Percentiles rank a stretch among this genome's conserved stretches.
These are phyloP conservation scores for Canavalia gladiata DNA, from an alignment of 306 rosid genomes.

Conservation along the genomic window DNA sequence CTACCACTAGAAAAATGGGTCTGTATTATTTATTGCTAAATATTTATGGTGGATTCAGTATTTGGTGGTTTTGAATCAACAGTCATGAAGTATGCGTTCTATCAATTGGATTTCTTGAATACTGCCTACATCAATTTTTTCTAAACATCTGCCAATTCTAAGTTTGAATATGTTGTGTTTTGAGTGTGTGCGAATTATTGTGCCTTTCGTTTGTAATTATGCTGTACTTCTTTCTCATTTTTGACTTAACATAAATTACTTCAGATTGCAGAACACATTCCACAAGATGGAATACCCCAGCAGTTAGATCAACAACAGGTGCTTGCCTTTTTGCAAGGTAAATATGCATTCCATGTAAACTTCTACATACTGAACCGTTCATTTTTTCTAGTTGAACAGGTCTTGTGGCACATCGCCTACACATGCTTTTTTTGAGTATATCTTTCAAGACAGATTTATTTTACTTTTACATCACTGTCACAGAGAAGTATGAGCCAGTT, in stretches of 20 bases:
- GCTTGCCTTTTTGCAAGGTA: conserved; percentile 80
- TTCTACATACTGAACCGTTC: conserved; percentile 37
- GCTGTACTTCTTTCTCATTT: conserved; percentile 41
- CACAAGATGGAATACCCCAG: conserved; percentile 60
- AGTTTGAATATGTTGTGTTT: conserved; percentile 1
- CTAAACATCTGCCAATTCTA: neutral
- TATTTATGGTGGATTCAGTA: conserved; percentile 2
- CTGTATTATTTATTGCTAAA: conserved; percentile 51
- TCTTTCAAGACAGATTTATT: conserved; percentile 38
- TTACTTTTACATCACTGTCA: conserved; percentile 47
- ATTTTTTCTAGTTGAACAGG: conserved; percentile 33
- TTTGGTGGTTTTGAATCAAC: conserved; percentile 36
- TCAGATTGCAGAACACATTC: conserved; percentile 75
- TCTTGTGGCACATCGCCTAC: conserved; percentile 23
- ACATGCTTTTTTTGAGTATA: conserved; percentile 41
- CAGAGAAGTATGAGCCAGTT: conserved; percentile 91
- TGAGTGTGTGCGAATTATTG: neutral
- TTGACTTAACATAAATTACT: conserved; percentile 47
- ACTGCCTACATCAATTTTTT: neutral
- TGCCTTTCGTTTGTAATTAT: conserved; percentile 15
- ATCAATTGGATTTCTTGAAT: conserved; percentile 3
- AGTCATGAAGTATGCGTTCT: conserved; percentile 4
- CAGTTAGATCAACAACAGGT: conserved; percentile 74
- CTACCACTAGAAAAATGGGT: conserved; percentile 96
- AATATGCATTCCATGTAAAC: conserved; percentile 39